Base-by-base conservation (phyloP, 352 stramenopile species). In the Pilasporangium apinafurcum region DNA sequence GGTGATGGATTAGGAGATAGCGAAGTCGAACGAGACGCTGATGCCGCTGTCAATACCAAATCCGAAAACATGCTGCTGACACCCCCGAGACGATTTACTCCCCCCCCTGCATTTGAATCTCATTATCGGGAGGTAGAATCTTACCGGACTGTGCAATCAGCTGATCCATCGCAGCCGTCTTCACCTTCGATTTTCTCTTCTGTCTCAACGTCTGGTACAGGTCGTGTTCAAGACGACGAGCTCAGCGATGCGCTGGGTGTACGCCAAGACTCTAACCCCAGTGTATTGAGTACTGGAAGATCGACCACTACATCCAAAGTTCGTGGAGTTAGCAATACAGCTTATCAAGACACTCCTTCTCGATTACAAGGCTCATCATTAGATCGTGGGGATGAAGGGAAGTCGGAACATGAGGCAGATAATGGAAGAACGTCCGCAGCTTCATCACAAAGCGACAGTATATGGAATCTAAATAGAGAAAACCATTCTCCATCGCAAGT, bases 241-340 rank as follows among this genome's bases (percentile, higher is more conserved):
- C 40, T 88, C 20, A 86, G 57, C 9, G 60, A 82, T 24, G 76
- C 72, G 0, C 35, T 88, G 25, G 76, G 76, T 0, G 63, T 86
- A 8, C n/a, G n/a, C n/a, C n/a, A n/a, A n/a, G n/a, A 17, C n/a
- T n/a, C n/a, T n/a, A n/a, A n/a, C n/a, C n/a, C n/a, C n/a, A n/a
- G n/a, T n/a, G n/a, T n/a, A n/a, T n/a, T n/a, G n/a, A n/a, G n/a
- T n/a, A n/a, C n/a, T n/a, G n/a, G n/a, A n/a, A n/a, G n/a, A n/a
- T n/a, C n/a, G n/a, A n/a, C n/a, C 27, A 37, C 22, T 31, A 9
- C 30, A 20, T 8, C 22, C 9, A 18, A 34, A 30, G 4, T 10
- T 16, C 27, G 17, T 17, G 3, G 28, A 20, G 20, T 12, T 27
- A 16, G 10, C 26, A 18, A 16, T 20, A 42, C 7, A 34, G 13